Evolutionary conservation across 345 rosid species (phyloP), one percentile per base, ranked within the genome.

Genomic region (Boechera divaricarpa): DNA sequence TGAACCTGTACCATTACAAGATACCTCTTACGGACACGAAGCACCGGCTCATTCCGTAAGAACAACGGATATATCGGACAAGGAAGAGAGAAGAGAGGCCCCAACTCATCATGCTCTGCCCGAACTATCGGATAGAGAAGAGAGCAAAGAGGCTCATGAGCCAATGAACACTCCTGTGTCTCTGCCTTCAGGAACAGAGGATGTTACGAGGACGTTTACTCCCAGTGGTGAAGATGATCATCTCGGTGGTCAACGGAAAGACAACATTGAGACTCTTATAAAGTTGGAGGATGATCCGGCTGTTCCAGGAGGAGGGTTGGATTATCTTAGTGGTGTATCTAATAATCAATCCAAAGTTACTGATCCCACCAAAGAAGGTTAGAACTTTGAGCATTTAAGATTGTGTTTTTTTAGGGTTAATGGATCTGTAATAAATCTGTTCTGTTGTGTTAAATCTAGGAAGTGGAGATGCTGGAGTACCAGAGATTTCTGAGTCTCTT

Each of bases 221-320:
- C 87, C 83, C 7, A 78, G 48, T 52, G 80, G 62, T 59, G 69
- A 59, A 54, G 74, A 60, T 35, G 80, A 70, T 13, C 49, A 10
- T 75, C 64, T 75, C 7, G 59, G 21, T 13, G 82, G 80, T 55
- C 81, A 69, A 60, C 79, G 68, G 2, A 80, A 80, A 55, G 79
- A 83, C 68, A 81, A 80, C 67, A 8, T 77, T 29, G 85, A 80
- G 10, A 42, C 31, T 7, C 84, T 88, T 3, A 60, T 33, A 26
- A 80, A 75, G 16, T 44, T 79, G 70, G 87, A 82, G 70, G 87
- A 88, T 49, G 96, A 87, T 63, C 77, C 87, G 4, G 80, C 58
- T 41, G 86, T 80, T 53, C 88, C 87, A 1, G 81, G 80, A 41
- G 78, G 73, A 52, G 53, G 42, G 21, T 67, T 58, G 15, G 77